phyloP scores from a whole-genome alignment of 306 rosid genomes.

The Castanopsis chinensis region DNA sequence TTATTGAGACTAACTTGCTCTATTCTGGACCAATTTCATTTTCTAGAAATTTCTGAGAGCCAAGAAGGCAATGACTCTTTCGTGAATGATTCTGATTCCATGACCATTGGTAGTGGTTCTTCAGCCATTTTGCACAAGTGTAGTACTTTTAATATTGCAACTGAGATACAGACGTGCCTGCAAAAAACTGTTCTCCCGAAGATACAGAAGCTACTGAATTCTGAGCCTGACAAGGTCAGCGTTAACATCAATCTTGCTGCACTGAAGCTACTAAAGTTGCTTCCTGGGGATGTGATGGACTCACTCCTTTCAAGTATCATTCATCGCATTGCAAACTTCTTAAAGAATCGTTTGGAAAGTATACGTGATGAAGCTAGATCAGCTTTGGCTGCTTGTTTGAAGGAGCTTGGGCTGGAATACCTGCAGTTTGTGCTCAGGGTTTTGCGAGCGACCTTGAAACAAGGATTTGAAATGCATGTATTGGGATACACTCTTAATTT shows the following conservation, averaged over 20 bases:
- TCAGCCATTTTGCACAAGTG: slow-evolving; percentile 11
- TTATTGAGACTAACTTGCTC: slow-evolving; percentile 67
- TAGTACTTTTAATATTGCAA: slow-evolving; percentile 27
- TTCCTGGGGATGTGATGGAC: slow-evolving; percentile 80
- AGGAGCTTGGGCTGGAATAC: slow-evolving; percentile 88
- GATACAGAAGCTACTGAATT: slow-evolving; percentile 67
- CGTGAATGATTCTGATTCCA: slow-evolving; percentile 34
- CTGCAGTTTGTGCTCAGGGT: slow-evolving; percentile 75
- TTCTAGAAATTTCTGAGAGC: slow-evolving; percentile 38
- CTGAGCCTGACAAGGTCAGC: slow-evolving; percentile 77
- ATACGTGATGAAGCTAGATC: slow-evolving; percentile 90
- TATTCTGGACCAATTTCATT: slow-evolving; percentile 81
- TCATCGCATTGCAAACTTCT: slow-evolving; percentile 79
- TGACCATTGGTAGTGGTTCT: slow-evolving; percentile 24
- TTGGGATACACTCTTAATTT: slow-evolving; percentile 82
- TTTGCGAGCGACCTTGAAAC: slow-evolving; percentile 66
- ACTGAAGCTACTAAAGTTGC: slow-evolving; percentile 75
- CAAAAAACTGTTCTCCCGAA: slow-evolving; percentile 67
- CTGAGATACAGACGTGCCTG: slow-evolving; percentile 68
- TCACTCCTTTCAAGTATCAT: slow-evolving; percentile 69
- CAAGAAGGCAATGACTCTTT: slow-evolving; percentile 25
- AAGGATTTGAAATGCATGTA: slow-evolving; percentile 93
- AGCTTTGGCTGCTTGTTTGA: slow-evolving; percentile 81
- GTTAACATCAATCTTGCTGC: slow-evolving; percentile 80
- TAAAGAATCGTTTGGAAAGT: slow-evolving; percentile 82